phyloP scores from a whole-genome alignment of 805 yeast species.

The Myxozyma melibiosi region DNA sequence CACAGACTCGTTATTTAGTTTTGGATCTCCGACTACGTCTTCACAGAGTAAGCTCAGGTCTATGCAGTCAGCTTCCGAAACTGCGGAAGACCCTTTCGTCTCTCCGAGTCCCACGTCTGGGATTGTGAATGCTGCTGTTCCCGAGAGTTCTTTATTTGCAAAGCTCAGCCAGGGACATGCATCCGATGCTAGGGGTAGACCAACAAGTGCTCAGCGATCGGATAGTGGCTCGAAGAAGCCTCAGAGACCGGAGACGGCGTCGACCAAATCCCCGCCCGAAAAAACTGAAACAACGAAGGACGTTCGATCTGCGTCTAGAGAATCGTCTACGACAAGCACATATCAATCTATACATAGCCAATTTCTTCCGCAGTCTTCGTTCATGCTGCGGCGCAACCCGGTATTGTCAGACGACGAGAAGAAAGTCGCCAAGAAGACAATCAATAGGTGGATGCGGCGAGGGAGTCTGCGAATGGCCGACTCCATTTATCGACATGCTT shows the following conservation, averaged over 20 bases:
- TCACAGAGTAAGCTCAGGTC: not conserved
- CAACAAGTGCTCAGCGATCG: not conserved
- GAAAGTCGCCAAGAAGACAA: constrained; percentile 4
- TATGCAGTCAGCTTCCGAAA: not conserved
- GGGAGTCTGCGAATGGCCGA: constrained; percentile 26
- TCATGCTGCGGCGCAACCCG: constrained; percentile 12
- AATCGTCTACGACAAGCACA: not conserved
- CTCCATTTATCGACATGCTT: constrained; percentile 22
- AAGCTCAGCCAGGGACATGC: constrained; percentile 10
- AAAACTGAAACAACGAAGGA: not conserved
- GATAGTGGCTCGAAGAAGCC: not conserved
- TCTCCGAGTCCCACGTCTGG: no score
- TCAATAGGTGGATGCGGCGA: constrained; percentile 13
- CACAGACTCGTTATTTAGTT: constrained; percentile 16
- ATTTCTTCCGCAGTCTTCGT: constrained; percentile 1
- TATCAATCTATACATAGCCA: not conserved
- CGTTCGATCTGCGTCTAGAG: not conserved
- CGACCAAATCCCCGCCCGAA: constrained; percentile 7
- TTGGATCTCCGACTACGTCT: constrained; percentile 9
- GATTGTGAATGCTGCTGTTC: not conserved
- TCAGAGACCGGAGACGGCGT: not conserved
- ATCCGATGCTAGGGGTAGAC: not conserved
- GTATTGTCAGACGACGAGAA: constrained; percentile 20
- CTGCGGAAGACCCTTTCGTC: not conserved
- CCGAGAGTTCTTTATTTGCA: constrained; percentile 5